A percentile compares a stretch with the other conserved stretches of the same genome.
phyloP scores from a whole-genome alignment of 192 early-diverging fungal genomes.

The Podochytrium sp. region DNA sequence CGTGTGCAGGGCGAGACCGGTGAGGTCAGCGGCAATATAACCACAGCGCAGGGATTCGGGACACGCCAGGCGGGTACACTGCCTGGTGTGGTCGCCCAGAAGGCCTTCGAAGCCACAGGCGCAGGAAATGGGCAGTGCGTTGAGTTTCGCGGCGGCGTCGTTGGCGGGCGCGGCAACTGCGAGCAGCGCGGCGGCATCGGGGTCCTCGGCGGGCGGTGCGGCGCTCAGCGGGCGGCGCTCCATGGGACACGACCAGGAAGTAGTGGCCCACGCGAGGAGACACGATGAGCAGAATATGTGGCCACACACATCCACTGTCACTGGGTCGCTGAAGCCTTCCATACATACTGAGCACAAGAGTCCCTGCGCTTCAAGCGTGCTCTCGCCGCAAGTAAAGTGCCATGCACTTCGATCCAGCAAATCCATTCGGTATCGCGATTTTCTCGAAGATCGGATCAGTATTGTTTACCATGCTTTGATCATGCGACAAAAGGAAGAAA shows the following conservation, averaged over 20 bases:
- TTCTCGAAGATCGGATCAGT: too few relatives aligned
- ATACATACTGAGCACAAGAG: constrained; percentile 5
- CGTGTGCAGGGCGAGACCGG: not conserved
- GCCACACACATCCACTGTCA: not conserved
- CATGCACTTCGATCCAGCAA: too few relatives aligned
- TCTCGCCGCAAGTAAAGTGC: too few relatives aligned
- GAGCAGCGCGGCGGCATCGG: not conserved
- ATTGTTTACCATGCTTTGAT: too few relatives aligned
- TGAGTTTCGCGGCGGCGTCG: not conserved
- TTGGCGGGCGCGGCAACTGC: not conserved
- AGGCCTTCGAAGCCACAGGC: constrained; percentile 14
- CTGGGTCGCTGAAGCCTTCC: constrained; percentile 7
- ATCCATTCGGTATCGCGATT: too few relatives aligned
- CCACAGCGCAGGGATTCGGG: not conserved
- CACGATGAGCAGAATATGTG: constrained; percentile 22
- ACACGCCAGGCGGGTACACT: constrained; percentile 19
- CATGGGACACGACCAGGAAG: constrained; percentile 3
- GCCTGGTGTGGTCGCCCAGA: not conserved
- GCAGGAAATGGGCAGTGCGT: not conserved
- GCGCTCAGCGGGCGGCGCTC: not conserved
- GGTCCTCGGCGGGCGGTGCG: not conserved
- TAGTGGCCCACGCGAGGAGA: constrained; percentile 1
- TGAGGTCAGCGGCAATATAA: not conserved
- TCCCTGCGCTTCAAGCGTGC: not conserved
- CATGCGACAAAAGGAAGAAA: too few relatives aligned